Base-by-base conservation (phyloP, 2,329 filamentous ascomycete genomes). In the Lasiodiplodia gonubiensis region DNA sequence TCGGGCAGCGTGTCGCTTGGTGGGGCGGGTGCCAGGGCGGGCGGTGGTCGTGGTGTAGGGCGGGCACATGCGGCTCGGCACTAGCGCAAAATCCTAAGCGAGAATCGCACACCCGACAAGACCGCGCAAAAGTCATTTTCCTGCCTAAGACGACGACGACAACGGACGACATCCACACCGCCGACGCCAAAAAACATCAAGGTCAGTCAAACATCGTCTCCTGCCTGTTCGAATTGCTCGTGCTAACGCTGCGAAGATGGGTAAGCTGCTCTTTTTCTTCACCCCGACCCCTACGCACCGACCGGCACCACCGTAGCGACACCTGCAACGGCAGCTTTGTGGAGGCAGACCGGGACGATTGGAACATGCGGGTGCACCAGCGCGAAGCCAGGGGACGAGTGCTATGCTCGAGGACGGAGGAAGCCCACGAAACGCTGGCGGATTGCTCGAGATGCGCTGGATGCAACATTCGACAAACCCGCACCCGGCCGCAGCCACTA, bases 51-150 rank as follows among this genome's bases (percentile, higher is more conserved):
- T 39, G 59, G 39, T 61, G 57, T 23, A 63, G 59, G 59, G 46
- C 59, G 39, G 21, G 59, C 46, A 25, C 46, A 60, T 66, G 67
- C 61, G 60, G 60, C 65, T 68, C 53, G 48, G 42, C 61, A 30
- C 39, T 67, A 64, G 59, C 52, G 60, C 61, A 27, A 51, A 66
- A 33, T 60, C 39, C 54, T 66, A 66, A 68, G 67, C 67, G 63
- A 68, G 59, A 48, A 48, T 49, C 67, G 53, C 60, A 65, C 67
- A 68, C 52, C 52, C 61, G 48, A 39, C 52, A 53, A 65, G 8
- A 21, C 68, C 69, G 60, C 68, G 69, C 70, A 73, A 74, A 78
- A 77, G 75, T 75, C 49, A 68, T 65, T 65, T 64, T 67, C 63
- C 52, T 48, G 42, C 61, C 61, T 52, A 68, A 51, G 67, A 68